A percentile compares a stretch with the other conserved stretches of the same genome.
These are phyloP conservation scores for Mrakia frigida DNA, from an alignment of 768 basidiomycete species.

Conservation along the genomic window DNA sequence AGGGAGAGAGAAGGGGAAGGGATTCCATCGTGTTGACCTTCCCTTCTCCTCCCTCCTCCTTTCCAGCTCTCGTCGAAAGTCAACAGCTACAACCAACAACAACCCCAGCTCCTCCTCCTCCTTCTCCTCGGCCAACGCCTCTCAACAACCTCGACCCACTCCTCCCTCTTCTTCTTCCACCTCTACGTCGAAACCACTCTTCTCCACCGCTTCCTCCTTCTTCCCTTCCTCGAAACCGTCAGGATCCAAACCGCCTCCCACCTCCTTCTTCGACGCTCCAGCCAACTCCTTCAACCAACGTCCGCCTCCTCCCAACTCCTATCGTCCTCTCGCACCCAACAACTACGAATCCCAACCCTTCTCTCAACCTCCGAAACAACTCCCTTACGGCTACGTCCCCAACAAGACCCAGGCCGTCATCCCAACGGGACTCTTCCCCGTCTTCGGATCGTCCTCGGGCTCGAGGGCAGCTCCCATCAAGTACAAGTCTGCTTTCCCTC, in stretches of 20 bases:
- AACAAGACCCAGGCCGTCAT: slow-evolving; percentile 15
- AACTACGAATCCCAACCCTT: background rate
- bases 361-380: background rate
- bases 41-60: background rate
- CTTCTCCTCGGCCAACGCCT: background rate
- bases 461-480: background rate
- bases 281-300: background rate
- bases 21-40: background rate
- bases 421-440: background rate
- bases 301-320: background rate
- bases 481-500: slow-evolving; percentile 11
- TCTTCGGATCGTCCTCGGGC: background rate
- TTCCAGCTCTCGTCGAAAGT: background rate
- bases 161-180: background rate
- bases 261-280: slow-evolving; percentile 8
- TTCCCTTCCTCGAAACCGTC: background rate
- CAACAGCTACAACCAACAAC: background rate
- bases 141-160: slow-evolving; percentile 2
- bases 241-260: background rate
- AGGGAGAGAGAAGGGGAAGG: background rate
- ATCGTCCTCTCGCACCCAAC: background rate
- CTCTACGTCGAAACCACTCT: background rate
- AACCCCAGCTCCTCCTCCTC: background rate
- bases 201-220: slow-evolving; percentile 1
- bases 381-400: slow-evolving; percentile 22